Base-by-base conservation (phyloP, 2,329 filamentous ascomycete genomes). In the Colletotrichum sp. region DNA sequence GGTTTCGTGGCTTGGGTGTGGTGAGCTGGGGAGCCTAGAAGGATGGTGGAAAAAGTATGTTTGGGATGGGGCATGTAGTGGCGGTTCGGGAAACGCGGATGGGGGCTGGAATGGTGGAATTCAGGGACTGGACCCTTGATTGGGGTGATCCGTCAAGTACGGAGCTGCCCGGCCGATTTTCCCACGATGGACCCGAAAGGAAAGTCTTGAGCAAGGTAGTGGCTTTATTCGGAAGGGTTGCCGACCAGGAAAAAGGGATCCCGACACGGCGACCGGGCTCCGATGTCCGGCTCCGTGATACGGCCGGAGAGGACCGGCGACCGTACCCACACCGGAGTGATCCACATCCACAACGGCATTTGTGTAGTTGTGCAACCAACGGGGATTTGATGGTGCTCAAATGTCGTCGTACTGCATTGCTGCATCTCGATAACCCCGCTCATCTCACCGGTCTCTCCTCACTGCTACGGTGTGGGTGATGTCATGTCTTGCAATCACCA, bases 211-310 rank as follows among this genome's bases (percentile, higher is more conserved):
- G 6, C 2, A 52, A 52, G 43, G n/a, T 21, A 13, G 43, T 52
- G 43, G n/a, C 43, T 21, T 52, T 3, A 0, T 52, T 52, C 0
- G 10, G n/a, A 52, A 8, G 43, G 43, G n/a, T 52, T 52, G n/a
- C 1, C 6, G 43, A 13, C 10, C 2, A 8, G 12, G n/a, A 2
- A 52, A 1, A 13, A 52, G 43, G 3, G n/a, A 52, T 21, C 2
- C 6, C 3, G 43, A 21, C 43, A 13, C n/a, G 43, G 43, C 43
- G 2, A 8, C n/a, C 43, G 43, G 43, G 43, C 2, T 2, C 43
- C 43, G n/a, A 52, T 52, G 43, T 21, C 43, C 43, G 43, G 38
- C 43, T 52, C 43, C 43, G 10, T 21, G 43, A 52, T 52, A 21
- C 43, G n/a, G 43, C 43, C 43, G n/a, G n/a, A 13, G n/a, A 52